Evolutionary conservation across 257 asterid species (phyloP).

Genomic region (Fraxinus americana): DNA sequence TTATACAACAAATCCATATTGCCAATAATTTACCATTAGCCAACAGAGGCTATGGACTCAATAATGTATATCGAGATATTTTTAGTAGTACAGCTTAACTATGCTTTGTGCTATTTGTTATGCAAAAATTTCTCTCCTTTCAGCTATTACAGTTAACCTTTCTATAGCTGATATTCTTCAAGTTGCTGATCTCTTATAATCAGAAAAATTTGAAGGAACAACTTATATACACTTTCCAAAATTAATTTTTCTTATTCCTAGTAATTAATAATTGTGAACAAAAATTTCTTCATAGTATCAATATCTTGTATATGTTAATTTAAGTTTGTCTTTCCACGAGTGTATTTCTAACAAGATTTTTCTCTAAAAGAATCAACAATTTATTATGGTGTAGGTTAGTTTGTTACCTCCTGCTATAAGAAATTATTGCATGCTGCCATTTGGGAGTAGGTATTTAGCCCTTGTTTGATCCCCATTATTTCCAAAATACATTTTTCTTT

Average conservation of each 20-base stretch:
- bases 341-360: background rate
- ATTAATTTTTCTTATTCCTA: background rate
- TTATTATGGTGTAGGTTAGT: background rate
- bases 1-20: background rate
- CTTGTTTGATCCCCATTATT: too few species aligned
- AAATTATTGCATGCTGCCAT: background rate
- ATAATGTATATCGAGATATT: background rate
- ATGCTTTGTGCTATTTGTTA: background rate
- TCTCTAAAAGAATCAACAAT: background rate
- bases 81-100: background rate
- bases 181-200: background rate
- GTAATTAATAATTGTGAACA: background rate
- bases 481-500: too few species aligned
- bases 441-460: background rate
- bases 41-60: background rate
- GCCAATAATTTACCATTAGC: background rate
- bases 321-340: background rate
- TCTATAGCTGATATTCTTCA: background rate
- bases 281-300: background rate
- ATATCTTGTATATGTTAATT: too few species aligned
- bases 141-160: background rate
- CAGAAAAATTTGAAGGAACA: background rate
- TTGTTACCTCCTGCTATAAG: background rate
- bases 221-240: background rate
- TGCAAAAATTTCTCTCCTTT: background rate